These are phyloP conservation scores for Camellia oleifera DNA, from an alignment of 179 eudicot species.

Conservation along the genomic window DNA sequence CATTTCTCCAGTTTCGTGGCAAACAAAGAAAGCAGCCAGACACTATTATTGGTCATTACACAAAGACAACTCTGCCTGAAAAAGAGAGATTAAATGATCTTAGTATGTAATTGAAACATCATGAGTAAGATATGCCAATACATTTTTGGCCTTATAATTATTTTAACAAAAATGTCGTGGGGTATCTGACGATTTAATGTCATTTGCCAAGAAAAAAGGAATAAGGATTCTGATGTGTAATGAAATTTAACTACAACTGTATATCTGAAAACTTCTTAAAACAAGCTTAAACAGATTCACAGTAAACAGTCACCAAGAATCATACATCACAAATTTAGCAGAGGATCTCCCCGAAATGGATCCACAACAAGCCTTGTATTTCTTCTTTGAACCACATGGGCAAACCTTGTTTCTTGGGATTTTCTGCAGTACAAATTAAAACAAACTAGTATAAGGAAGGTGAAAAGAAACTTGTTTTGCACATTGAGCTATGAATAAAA, in stretches of 20 bases:
- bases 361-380: conserved; percentile 94
- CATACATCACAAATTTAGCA: conserved; percentile 56
- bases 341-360: conserved; percentile 54
- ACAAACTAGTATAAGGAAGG: neutral
- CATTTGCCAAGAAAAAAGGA: neutral
- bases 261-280: neutral
- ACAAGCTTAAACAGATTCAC: neutral
- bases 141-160: neutral
- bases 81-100: neutral
- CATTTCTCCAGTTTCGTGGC: neutral
- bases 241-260: neutral
- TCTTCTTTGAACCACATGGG: conserved; percentile 92
- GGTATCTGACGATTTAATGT: neutral
- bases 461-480: neutral
- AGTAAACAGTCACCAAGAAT: conserved; percentile 11
- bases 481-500: neutral
- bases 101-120: neutral
- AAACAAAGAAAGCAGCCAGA: neutral
- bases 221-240: neutral
- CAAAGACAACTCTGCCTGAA: neutral
- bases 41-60: neutral
- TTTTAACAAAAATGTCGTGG: neutral
- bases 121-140: neutral
- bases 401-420: conserved; percentile 79
- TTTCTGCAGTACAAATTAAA: conserved; percentile 37